A percentile compares a stretch with the other conserved stretches of the same genome.
phyloP scores from a whole-genome alignment of 352 stramenopile species.

The Phytophthora brassicae region DNA sequence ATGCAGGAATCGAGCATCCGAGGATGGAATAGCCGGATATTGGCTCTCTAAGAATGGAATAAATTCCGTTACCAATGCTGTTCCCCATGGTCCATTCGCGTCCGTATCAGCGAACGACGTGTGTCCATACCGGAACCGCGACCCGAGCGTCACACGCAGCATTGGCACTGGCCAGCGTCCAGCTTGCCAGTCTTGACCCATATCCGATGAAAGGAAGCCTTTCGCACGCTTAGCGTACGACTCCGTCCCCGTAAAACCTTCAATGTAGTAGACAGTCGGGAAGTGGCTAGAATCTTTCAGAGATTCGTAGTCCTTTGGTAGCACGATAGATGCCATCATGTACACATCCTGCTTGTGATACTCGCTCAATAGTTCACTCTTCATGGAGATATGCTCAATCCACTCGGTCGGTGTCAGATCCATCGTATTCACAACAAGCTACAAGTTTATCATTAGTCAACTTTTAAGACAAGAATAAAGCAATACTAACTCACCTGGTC shows the following conservation, averaged over 20 bases:
- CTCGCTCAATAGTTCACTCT: conserved; percentile 66
- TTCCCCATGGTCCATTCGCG: conserved; percentile 65
- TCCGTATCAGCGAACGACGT: conserved; percentile 76
- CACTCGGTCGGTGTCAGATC: conserved; percentile 53
- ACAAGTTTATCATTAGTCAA: too few relatives aligned
- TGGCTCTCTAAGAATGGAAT: conserved; percentile 65
- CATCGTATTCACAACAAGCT: conserved; percentile 45
- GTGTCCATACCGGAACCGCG: conserved; percentile 75
- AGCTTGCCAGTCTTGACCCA: conserved; percentile 58
- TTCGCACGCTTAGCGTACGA: conserved; percentile 61
- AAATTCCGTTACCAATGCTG: conserved; percentile 68
- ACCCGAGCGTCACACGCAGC: conserved; percentile 73
- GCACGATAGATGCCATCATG: conserved; percentile 66
- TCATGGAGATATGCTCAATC: conserved; percentile 68
- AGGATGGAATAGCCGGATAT: conserved; percentile 37
- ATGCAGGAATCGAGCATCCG: conserved; percentile 58
- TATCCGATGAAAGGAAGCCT: conserved; percentile 62
- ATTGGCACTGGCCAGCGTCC: conserved; percentile 61
- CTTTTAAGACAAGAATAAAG: background rate
- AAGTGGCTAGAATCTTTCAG: conserved; percentile 31
- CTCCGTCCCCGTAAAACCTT: conserved; percentile 74
- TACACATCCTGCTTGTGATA: conserved; percentile 68
- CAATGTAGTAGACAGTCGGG: conserved; percentile 77
- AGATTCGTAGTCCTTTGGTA: conserved; percentile 58
- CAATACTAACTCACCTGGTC: conserved; percentile 39